Evolutionary conservation across 2,329 filamentous ascomycete genomes (phyloP), one percentile per base, ranked within the genome.

Genomic region (Aspergillus transmontanensis): DNA sequence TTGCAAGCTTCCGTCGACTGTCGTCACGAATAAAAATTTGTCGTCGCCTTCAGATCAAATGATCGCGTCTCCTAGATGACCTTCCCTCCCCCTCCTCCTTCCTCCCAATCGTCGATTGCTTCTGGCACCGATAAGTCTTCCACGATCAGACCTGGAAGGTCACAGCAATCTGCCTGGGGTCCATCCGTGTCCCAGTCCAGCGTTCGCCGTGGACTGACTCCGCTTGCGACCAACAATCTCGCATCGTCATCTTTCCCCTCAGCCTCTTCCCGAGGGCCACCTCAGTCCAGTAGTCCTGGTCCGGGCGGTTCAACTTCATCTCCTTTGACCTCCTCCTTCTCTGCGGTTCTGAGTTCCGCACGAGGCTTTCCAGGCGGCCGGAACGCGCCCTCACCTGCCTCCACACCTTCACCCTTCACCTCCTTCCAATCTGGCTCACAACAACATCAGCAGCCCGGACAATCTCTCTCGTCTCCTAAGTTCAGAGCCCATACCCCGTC

Each of bases 151-250:
- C 72, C 79, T 71, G 72, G 72, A 68, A 76, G 76, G 71, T 71
- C 76, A 71, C 81, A 85, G 80, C 82, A 84, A 80, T 82, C 83
- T 77, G 80, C 83, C 76, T 87, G 85, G 85, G 84, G 83, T 80
- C 79, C 81, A 75, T 80, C 83, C 74, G 79, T 80, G 76, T 83
- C 83, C 75, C 83, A 84, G 75, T 81, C 84, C 71, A 81, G 77
- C 77, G 78, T 82, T 76, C 85, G 85, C 74, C 84, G 86, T 78
- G 82, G 82, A 71, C 79, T 85, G 74, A 82, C 86, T 71, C 85
- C 86, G 74, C 84, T 88, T 72, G 83, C 85, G 70, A 86, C 83
- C 69, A 82, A 79, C 64, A 80, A 82, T 70, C 73, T 82, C 66
- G 80, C 79, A 62, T 77, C 74, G 58, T 74, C 76, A 67, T 77